Percentiles rank a stretch among this genome's conserved stretches.
Evolutionary conservation across 768 basidiomycete genomes (phyloP).

Genomic region (Russula compacta): DNA sequence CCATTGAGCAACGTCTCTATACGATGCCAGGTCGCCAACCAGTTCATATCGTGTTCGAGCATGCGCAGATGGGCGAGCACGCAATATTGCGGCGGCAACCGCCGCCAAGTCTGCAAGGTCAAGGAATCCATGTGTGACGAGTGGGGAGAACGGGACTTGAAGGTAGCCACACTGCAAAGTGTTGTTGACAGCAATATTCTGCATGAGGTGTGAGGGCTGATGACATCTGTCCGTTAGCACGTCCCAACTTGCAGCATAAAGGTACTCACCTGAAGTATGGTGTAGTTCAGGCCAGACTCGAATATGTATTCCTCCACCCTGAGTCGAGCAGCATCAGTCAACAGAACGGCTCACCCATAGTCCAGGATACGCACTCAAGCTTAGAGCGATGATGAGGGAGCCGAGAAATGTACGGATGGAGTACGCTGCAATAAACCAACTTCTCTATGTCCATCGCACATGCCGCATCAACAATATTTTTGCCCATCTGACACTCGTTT

Average conservation of each 20-base stretch:
- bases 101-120: constrained; percentile 28
- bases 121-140: constrained; percentile 28
- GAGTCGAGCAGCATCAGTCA: neutral
- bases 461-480: constrained; percentile 18
- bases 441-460: constrained; percentile 17
- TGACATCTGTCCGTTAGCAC: neutral
- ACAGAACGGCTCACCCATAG: neutral
- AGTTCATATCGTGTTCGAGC: constrained; percentile 30
- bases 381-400: constrained; percentile 17
- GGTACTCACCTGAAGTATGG: constrained; percentile 27
- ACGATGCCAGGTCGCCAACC: constrained; percentile 27
- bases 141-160: constrained; percentile 22
- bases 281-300: constrained; percentile 30
- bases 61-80: constrained; percentile 24
- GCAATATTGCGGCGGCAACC: constrained; percentile 25
- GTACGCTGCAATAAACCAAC: constrained; percentile 16
- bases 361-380: constrained; percentile 11
- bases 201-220: constrained; percentile 30
- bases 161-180: constrained; percentile 15
- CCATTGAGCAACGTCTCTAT: constrained; percentile 24
- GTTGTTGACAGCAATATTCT: constrained; percentile 24
- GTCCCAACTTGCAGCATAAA: neutral
- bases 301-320: constrained; percentile 32
- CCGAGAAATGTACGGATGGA: constrained; percentile 17
- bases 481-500: constrained; percentile 15